phyloP scores from a whole-genome alignment of 148 eudicot species.

The Amaranthus hypochondriacus region DNA sequence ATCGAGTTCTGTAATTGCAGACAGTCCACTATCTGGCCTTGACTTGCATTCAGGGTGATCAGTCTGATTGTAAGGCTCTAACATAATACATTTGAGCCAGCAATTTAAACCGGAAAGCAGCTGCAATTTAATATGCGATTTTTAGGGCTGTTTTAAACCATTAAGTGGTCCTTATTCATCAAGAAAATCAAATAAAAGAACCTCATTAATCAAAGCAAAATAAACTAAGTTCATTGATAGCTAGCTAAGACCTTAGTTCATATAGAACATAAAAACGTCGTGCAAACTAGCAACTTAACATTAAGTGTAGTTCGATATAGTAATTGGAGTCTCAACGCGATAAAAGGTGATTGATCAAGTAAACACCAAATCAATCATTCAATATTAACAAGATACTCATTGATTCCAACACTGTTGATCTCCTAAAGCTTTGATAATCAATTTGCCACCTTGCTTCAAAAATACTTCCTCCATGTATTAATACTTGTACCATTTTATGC shows the following conservation, averaged over 20 bases:
- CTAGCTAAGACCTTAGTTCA: neutral
- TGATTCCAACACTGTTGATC: neutral
- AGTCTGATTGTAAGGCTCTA: slow-evolving; percentile 92
- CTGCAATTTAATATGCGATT: slow-evolving; percentile 33
- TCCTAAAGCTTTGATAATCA: neutral
- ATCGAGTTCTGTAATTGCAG: slow-evolving; percentile 96
- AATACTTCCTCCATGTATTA: neutral
- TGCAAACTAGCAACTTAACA: neutral
- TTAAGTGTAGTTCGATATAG: neutral
- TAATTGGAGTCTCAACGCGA: neutral
- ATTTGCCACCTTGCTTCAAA: neutral
- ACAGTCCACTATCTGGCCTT: slow-evolving; percentile 96
- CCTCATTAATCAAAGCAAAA: neutral
- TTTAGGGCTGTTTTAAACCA: neutral
- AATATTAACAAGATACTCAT: neutral
- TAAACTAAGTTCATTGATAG: neutral
- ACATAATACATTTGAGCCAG: slow-evolving; percentile 94
- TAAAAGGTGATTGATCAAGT: neutral
- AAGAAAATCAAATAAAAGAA: neutral
- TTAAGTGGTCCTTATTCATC: neutral
- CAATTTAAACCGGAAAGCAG: slow-evolving; percentile 94
- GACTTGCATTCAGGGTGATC: slow-evolving; percentile 95
- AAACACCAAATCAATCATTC: neutral
- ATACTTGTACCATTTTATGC: too few species aligned
- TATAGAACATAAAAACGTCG: neutral